Evolutionary conservation across 225 moss, liverwort and hornwort species (phyloP), one percentile per base, ranked within the genome.

Genomic region (Sphagnum contortum): DNA sequence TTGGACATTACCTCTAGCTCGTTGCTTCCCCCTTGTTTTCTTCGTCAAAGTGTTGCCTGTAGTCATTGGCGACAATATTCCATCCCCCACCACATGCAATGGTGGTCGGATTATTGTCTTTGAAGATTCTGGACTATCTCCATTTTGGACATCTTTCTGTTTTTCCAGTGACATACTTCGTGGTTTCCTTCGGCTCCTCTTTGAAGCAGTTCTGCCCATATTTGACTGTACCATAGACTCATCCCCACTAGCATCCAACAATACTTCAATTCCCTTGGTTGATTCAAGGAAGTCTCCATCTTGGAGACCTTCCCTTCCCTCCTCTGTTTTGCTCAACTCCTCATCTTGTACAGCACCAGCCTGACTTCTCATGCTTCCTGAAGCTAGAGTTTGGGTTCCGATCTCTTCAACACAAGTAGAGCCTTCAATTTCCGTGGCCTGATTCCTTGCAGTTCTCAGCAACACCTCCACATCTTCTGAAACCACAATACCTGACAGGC

Each of bases 1-100:
- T 58, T 83, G 83, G 13, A 83, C 83, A 60, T 75, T 77, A 77
- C 83, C 80, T 46, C 72, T 80, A 50, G 80, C 80, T 72, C 77
- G 77, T 65, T 77, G 74, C 70, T 68, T 80, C 45, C 77, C 75
- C 68, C 68, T 80, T 65, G 74, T 80, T 60, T 75, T 80, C 64
- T 72, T 74, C 61, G 77, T 65, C 63, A 83, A 66, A 62, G 80
- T 80, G 59, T 80, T 65, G 53, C 83, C 80, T 48, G 80, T 67
- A 68, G 70, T 80, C 69, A 80, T 68, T 63, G 83, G 83, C 63
- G 77, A 80, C 44, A 80, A 77, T 48, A 74, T 71, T 66, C 80
- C 83, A 77, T 77, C 83, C 53, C 80, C 83, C 66, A 69, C 77
- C 57, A 73, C 64, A 61, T 72, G 63, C 50, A 70, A 74, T 47